A percentile compares a stretch with the other conserved stretches of the same genome.
These are phyloP conservation scores for Sclerotinia borealis DNA, from an alignment of 2,329 filamentous ascomycete genomes.

Conservation along the genomic window DNA sequence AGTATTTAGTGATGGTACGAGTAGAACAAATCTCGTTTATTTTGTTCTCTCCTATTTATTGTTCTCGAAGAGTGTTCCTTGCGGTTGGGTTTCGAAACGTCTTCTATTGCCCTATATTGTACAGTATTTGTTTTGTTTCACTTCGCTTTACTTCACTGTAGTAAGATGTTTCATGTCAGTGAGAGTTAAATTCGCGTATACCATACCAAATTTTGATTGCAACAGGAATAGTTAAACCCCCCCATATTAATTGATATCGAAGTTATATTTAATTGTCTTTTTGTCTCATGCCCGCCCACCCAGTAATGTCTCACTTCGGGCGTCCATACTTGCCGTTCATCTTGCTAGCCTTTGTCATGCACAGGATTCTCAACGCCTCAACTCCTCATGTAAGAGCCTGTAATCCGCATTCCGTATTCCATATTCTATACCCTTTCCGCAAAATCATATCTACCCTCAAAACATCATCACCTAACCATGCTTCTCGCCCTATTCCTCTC, in stretches of 20 bases:
- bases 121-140: neutral
- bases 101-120: no score
- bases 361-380: neutral
- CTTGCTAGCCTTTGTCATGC: neutral
- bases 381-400: neutral
- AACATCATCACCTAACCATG: slow-evolving; percentile 44
- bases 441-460: neutral
- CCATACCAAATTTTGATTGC: neutral
- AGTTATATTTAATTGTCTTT: neutral
- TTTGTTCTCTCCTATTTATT: neutral
- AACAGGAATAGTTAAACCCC: neutral
- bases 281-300: neutral
- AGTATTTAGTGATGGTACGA: neutral
- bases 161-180: neutral
- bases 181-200: neutral
- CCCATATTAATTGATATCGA: neutral
- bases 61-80: neutral
- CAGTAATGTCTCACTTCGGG: neutral
- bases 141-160: neutral
- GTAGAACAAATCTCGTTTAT: neutral
- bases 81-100: no score
- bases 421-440: neutral
- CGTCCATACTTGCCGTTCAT: neutral
- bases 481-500: slow-evolving; percentile 68
- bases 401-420: neutral